Conservation (phyloP, 352 stramenopile genomes). For the Pythium pectinolyticum region DNA sequence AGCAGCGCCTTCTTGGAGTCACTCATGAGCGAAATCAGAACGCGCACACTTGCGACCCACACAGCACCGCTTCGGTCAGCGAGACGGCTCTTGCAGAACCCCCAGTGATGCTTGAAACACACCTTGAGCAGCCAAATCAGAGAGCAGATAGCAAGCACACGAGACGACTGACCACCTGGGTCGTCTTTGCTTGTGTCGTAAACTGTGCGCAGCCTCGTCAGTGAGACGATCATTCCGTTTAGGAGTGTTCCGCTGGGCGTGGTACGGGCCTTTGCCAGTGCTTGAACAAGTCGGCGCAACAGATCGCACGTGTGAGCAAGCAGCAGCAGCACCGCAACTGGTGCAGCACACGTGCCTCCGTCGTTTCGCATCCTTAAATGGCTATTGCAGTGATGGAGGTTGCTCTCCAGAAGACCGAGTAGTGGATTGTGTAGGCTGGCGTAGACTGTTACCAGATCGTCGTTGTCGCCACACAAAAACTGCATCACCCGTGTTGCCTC, state of each 20-base stretch:
- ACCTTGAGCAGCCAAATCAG: conserved; percentile 1
- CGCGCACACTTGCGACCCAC: background rate
- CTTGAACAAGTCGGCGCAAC: background rate
- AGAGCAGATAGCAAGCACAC: background rate
- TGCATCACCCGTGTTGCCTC: background rate
- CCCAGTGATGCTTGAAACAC: conserved; percentile 13
- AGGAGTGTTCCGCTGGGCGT: background rate
- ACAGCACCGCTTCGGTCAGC: background rate
- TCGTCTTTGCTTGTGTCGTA: background rate
- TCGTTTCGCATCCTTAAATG: too few species aligned
- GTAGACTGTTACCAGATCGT: background rate
- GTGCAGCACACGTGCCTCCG: too few species aligned
- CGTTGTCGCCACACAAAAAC: background rate
- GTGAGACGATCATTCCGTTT: background rate
- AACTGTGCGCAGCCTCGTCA: background rate
- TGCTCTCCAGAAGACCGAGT: background rate
- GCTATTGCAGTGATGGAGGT: background rate
- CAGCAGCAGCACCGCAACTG: background rate
- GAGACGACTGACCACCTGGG: background rate
- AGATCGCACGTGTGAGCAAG: background rate
- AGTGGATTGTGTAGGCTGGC: background rate
- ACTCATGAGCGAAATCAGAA: background rate
- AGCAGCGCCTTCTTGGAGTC: background rate
- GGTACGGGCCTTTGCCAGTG: too few species aligned
- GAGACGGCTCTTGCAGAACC: conserved; percentile 5